phyloP scores from a whole-genome alignment of 352 stramenopile species.

The Elongisporangium prolatum region DNA sequence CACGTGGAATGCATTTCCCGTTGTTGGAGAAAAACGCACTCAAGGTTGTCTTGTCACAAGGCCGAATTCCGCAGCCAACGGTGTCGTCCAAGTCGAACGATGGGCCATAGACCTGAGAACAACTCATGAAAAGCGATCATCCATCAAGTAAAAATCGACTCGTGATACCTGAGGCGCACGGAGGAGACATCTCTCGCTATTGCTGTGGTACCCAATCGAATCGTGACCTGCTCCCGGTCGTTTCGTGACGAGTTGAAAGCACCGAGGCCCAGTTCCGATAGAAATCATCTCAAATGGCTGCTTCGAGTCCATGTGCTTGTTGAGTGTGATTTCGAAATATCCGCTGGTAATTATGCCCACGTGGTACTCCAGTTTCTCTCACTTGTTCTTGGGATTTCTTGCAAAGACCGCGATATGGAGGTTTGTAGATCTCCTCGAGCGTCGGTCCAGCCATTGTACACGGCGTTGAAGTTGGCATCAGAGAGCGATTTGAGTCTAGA shows the following conservation, averaged over 20 bases:
- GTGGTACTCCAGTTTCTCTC: constrained; percentile 18
- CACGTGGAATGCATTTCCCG: constrained; percentile 10
- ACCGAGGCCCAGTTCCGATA: not conserved
- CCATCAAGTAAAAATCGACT: too few species aligned
- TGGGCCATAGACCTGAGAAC: constrained; percentile 18
- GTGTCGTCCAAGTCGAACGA: constrained; percentile 22
- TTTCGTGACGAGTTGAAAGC: not conserved
- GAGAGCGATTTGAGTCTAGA: not conserved
- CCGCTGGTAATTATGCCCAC: constrained; percentile 23
- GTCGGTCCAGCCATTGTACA: constrained; percentile 25
- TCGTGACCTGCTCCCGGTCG: not conserved
- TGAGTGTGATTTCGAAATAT: constrained; percentile 31
- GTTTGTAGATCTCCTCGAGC: constrained; percentile 13
- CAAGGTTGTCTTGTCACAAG: constrained; percentile 2
- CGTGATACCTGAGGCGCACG: not conserved
- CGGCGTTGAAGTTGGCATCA: constrained; percentile 3
- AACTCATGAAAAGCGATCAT: not conserved
- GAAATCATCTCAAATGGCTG: not conserved
- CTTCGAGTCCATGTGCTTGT: constrained; percentile 10
- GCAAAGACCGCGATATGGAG: constrained; percentile 32
- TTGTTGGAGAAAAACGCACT: constrained; percentile 20
- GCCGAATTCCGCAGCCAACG: constrained; percentile 24
- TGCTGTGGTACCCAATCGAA: not conserved
- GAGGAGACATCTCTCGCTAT: not conserved
- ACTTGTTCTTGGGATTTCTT: constrained; percentile 15